phyloP scores from a whole-genome alignment of 768 basidiomycete genomes.

The Mycena epipterygia region DNA sequence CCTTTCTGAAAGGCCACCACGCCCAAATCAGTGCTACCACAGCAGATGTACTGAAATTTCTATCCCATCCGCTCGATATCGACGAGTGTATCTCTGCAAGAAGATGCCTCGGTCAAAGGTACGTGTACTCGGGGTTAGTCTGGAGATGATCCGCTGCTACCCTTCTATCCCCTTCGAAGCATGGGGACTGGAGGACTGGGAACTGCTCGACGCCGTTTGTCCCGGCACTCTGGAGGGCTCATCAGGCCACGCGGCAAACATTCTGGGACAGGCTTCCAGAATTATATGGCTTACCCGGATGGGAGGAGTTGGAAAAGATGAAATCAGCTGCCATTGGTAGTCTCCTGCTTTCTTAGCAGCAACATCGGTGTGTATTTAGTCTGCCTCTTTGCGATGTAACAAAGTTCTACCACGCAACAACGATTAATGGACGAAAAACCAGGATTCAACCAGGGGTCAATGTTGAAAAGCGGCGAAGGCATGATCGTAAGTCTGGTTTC shows the following conservation, averaged over 20 bases:
- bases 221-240: background rate
- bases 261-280: constrained; percentile 21
- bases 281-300: constrained; percentile 9
- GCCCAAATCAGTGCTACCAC: background rate
- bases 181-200: background rate
- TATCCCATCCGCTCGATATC: background rate
- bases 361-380: no score
- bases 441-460: no score
- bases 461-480: no score
- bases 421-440: no score
- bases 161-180: background rate
- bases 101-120: no score
- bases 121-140: no score
- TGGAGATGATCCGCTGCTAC: no score
- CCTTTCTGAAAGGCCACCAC: background rate
- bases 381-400: no score
- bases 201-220: background rate
- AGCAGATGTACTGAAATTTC: background rate
- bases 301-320: constrained; percentile 17
- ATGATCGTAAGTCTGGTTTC: no score
- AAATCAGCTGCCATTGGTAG: background rate
- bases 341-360: no score
- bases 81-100: background rate
- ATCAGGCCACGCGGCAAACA: background rate
- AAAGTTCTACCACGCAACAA: no score